A percentile compares a stretch with the other conserved stretches of the same genome.
These are phyloP conservation scores for Neobulgaria alba DNA, from an alignment of 2,329 filamentous ascomycete species.

Conservation along the genomic window DNA sequence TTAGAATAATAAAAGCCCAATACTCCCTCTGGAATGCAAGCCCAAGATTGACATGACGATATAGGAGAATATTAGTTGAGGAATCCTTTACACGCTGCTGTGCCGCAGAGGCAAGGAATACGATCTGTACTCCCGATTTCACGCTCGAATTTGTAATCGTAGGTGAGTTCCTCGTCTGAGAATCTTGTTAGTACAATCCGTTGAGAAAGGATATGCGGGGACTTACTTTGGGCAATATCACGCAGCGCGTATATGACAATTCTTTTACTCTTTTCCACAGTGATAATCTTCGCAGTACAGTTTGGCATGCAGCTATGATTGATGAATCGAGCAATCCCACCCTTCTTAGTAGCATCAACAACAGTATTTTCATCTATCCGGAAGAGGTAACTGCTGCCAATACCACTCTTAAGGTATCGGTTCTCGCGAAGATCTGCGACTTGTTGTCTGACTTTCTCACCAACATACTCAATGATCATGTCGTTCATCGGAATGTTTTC, in stretches of 20 bases:
- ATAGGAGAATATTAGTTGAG: constrained; percentile 62
- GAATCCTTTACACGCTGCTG: constrained; percentile 94
- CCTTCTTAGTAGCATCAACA: constrained; percentile 96
- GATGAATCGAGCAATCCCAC: constrained; percentile 96
- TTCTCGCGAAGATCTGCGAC: constrained; percentile 94
- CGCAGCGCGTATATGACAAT: constrained; percentile 98
- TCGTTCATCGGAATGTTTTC: constrained; percentile 96
- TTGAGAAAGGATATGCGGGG: background rate
- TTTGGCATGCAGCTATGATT: constrained; percentile 98
- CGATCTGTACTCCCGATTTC: constrained; percentile 91
- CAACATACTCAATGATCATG: constrained; percentile 99
- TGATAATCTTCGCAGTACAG: constrained; percentile 98
- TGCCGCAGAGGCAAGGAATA: constrained; percentile 95
- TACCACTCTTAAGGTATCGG: constrained; percentile 88
- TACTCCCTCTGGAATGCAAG: background rate
- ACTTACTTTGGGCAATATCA: constrained; percentile 89
- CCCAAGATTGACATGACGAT: background rate
- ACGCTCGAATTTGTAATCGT: constrained; percentile 99
- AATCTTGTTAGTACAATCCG: constrained; percentile 14
- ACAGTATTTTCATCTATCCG: constrained; percentile 97
- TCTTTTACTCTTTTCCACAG: constrained; percentile 92
- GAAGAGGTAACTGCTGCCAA: constrained; percentile 96
- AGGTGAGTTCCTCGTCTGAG: constrained; percentile 93
- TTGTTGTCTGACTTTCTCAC: constrained; percentile 92
- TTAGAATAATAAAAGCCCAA: constrained; percentile 4